Conservation (phyloP, 202 grass and related monocot species). For the Elaeis oleifera region DNA sequence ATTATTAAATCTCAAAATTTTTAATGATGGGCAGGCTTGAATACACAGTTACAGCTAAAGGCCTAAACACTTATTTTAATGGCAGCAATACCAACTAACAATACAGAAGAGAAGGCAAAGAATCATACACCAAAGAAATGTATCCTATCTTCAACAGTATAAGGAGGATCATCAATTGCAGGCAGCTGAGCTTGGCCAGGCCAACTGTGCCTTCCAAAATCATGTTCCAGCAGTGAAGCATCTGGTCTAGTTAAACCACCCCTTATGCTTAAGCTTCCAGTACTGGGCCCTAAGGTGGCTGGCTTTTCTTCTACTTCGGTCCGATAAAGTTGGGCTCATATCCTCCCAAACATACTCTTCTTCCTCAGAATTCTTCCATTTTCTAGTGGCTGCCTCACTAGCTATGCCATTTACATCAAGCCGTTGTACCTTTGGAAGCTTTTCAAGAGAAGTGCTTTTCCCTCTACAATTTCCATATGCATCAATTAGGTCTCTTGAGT, state of each 20-base stretch:
- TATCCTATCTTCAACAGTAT: constrained; percentile 51
- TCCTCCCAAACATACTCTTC: constrained; percentile 94
- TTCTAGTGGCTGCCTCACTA: constrained; percentile 35
- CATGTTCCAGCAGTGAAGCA: constrained; percentile 42
- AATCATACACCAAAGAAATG: constrained; percentile 39
- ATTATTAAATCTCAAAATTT: no score
- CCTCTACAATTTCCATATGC: constrained; percentile 84
- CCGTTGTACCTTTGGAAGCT: constrained; percentile 59
- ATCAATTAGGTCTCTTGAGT: constrained; percentile 89
- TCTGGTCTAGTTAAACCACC: constrained; percentile 46
- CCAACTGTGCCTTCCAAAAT: constrained; percentile 52
- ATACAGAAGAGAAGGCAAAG: constrained; percentile 30
- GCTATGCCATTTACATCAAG: constrained; percentile 50
- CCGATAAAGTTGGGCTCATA: constrained; percentile 91
- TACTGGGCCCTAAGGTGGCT: constrained; percentile 15
- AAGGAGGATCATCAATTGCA: constrained; percentile 34
- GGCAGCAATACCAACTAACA: constrained; percentile 2
- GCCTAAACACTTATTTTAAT: neutral
- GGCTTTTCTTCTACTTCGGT: constrained; percentile 42
- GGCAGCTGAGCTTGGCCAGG: constrained; percentile 31
- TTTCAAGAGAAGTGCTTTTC: constrained; percentile 42
- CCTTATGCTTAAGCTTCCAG: constrained; percentile 26
- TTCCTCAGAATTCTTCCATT: constrained; percentile 85
- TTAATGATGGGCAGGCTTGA: no score
- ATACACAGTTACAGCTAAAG: no score